Percentiles rank a stretch among this genome's conserved stretches.
Conservation (phyloP, 2,329 filamentous ascomycete species). For the Colletotrichum musicola region DNA sequence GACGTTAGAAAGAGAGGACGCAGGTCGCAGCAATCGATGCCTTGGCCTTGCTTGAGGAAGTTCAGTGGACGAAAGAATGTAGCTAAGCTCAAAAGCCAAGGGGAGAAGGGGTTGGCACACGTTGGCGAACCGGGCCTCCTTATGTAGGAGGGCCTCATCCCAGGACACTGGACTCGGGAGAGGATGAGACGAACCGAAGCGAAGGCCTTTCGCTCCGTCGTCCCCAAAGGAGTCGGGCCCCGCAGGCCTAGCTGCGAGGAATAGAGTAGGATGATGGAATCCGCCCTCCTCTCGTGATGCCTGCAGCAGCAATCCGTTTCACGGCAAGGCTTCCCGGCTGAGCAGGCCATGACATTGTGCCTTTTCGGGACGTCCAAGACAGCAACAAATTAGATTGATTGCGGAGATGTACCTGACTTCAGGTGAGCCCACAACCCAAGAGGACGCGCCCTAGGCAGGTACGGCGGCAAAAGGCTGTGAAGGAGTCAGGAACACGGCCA, state of each 20-base stretch:
- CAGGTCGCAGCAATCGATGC: conserved; percentile 39
- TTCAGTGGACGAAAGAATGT: conserved; percentile 33
- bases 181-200: conserved; percentile 20
- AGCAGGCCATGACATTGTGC: conserved; percentile 16
- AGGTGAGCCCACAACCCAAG: conserved; percentile 35
- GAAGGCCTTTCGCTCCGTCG: conserved; percentile 21
- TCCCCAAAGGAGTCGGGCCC: conserved; percentile 23
- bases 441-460: conserved; percentile 23
- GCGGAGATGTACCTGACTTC: conserved; percentile 34
- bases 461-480: conserved; percentile 29
- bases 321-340: conserved; percentile 30
- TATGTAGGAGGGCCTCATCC: conserved; percentile 24
- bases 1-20: conserved; percentile 37
- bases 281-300: conserved; percentile 2
- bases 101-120: neutral
- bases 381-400: conserved; percentile 34
- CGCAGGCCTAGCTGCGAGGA: conserved; percentile 38
- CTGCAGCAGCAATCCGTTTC: conserved; percentile 14
- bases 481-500: conserved; percentile 13
- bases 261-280: conserved; percentile 32
- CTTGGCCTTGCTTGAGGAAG: conserved; percentile 37
- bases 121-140: conserved; percentile 12
- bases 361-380: neutral
- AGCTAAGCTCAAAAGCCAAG: conserved; percentile 34
- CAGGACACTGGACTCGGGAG: neutral